These are phyloP conservation scores for Penicillium frequentans DNA, from an alignment of 2,329 filamentous ascomycete genomes.

Conservation along the genomic window DNA sequence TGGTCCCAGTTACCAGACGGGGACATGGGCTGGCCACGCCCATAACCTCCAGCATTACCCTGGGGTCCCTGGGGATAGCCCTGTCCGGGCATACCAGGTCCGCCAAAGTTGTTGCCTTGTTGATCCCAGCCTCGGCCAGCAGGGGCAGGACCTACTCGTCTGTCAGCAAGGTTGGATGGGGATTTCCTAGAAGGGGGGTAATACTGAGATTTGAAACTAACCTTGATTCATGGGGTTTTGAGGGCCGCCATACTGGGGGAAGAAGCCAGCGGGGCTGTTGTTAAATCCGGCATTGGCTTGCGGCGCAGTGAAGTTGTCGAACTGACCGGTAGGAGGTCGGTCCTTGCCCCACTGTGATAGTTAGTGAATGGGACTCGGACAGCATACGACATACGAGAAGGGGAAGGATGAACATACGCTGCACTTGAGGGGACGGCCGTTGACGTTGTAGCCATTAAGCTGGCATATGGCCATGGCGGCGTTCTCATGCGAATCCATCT, in stretches of 20 bases:
- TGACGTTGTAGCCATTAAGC: constrained; percentile 96
- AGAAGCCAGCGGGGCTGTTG: constrained; percentile 78
- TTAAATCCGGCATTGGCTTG: constrained; percentile 67
- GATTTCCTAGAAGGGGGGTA: neutral
- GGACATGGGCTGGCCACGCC: constrained; percentile 65
- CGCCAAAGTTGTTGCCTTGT: constrained; percentile 52
- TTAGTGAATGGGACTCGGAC: constrained; percentile 28
- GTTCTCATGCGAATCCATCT: constrained; percentile 98
- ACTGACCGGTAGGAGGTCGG: constrained; percentile 80
- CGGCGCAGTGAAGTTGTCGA: constrained; percentile 82
- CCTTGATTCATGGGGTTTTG: constrained; percentile 62
- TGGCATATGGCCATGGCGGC: constrained; percentile 98
- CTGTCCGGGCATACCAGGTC: constrained; percentile 45
- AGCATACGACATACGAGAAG: constrained; percentile 1
- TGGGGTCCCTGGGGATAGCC: constrained; percentile 63
- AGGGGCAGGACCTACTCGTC: constrained; percentile 51
- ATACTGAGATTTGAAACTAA: constrained; percentile 24
- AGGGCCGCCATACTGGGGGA: constrained; percentile 88
- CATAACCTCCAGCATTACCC: constrained; percentile 78
- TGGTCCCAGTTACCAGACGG: constrained; percentile 53
- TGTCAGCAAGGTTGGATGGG: constrained; percentile 11
- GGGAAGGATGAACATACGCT: constrained; percentile 69
- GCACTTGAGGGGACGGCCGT: constrained; percentile 95
- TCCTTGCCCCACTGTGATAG: constrained; percentile 90
- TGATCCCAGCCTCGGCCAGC: constrained; percentile 59